Percentiles rank a stretch among this genome's conserved stretches.
phyloP scores from a whole-genome alignment of 495 filamentous ascomycete species.

The Neurospora sp. region DNA sequence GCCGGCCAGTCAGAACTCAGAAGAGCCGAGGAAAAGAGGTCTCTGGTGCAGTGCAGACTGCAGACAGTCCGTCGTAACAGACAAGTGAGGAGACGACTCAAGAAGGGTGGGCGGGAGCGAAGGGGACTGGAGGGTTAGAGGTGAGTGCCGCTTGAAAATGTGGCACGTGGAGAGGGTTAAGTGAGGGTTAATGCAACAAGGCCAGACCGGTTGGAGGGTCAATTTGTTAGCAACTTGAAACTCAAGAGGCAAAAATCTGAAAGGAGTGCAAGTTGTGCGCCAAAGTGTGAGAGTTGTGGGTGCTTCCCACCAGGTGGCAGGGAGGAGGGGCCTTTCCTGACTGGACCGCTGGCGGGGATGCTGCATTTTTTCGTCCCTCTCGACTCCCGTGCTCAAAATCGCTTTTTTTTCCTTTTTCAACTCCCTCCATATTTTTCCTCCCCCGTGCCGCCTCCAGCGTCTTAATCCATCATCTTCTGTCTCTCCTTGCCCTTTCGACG shows the following conservation, averaged over 20 bases:
- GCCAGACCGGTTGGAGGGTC: background rate
- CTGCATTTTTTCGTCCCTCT: slow-evolving; percentile 6
- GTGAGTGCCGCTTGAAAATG: background rate
- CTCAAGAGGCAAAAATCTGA: background rate
- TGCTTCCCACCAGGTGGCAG: slow-evolving; percentile 6
- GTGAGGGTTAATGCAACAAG: background rate
- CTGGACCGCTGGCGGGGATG: slow-evolving; percentile 13
- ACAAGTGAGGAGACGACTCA: background rate
- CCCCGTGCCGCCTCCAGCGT: slow-evolving; percentile 3
- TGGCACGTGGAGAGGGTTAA: background rate
- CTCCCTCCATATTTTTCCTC: background rate
- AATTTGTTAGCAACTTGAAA: background rate
- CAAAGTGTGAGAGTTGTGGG: background rate
- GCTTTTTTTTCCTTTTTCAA: slow-evolving; percentile 6
- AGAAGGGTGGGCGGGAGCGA: background rate
- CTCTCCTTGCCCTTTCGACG: slow-evolving; percentile 11
- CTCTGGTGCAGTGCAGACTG: background rate
- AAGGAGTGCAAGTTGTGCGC: background rate
- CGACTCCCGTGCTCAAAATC: slow-evolving; percentile 8
- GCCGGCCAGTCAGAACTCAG: background rate
- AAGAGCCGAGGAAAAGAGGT: too few species aligned
- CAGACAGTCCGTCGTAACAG: background rate
- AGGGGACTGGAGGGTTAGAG: background rate
- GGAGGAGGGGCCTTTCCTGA: slow-evolving; percentile 7
- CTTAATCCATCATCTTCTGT: slow-evolving; percentile 18